Base-by-base conservation (phyloP, 164 flowering plant genomes). In the Cinnamomum chago region DNA sequence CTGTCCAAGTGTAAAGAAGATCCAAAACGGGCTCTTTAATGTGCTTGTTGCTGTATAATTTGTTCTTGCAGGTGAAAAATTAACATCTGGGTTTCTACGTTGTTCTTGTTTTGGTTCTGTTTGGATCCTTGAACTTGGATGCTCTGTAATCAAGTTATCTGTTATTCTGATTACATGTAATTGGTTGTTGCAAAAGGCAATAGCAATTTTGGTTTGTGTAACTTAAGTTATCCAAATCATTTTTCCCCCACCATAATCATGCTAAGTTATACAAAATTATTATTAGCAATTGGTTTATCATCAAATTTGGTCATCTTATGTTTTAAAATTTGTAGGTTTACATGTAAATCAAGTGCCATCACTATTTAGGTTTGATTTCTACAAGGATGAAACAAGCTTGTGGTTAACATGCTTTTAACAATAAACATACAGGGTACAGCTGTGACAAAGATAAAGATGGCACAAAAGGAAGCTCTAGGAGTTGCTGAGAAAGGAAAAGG, bases 401-500 rank as follows among this genome's bases (percentile, higher is more conserved):
- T 28, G 7, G 28, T 55, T 28, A 15, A 55, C 64, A 71, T 71
- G 17, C 6, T 27, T 23, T 72, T 65, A 12, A 9, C 47, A 40
- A 40, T 40, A 47, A 24, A 27, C 5, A 67, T 74, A 28, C 79
- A 95, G 98, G 98, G 99, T 4, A 95, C 98, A 27, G 98, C 91
- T 25, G 99, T 78, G 17, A 95, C 99, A 11, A 95, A 93, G 79
- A 84, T 93, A 71, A 95, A 93, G 84, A 90, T 95, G 91, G 88
- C 93, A 58, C 98, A 95, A 74, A 95, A 95, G 81, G 98, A 93
- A 82, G 92, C 98, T 40, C 94, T 89, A 76, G 99, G 98, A 17
- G 88, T 96, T 71, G 99, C 98, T 50, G 99, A 96, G 86, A 93
- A 96, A 83, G 86, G 90, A 75, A 91, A 86, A 81, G 99, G 98